Percentiles rank a stretch among this genome's conserved stretches.
Evolutionary conservation across 192 early-diverging fungal species (phyloP).

Genomic region (Gryganskiella cystojenkinii): DNA sequence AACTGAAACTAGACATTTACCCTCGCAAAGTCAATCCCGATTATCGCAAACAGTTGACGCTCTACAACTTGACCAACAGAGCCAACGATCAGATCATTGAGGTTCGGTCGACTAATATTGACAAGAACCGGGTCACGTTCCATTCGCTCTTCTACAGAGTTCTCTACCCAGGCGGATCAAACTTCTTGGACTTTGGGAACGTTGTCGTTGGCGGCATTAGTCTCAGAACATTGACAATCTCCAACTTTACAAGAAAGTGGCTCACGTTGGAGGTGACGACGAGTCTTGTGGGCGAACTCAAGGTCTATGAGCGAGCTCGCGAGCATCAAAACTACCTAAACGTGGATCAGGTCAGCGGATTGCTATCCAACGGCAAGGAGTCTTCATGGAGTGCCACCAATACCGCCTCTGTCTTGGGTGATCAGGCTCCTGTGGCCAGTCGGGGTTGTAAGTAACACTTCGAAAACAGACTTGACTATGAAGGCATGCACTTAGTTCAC

Average conservation of each 20-base stretch:
- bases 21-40: slow-evolving; percentile 98
- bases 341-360: background rate
- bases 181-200: slow-evolving; percentile 95
- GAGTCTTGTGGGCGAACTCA: slow-evolving; percentile 52
- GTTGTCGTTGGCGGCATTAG: slow-evolving; percentile 86
- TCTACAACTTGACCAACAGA: slow-evolving; percentile 90
- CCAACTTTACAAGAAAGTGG: slow-evolving; percentile 79
- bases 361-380: slow-evolving; percentile 8
- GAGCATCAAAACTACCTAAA: slow-evolving; percentile 35
- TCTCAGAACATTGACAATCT: slow-evolving; percentile 83
- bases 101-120: slow-evolving; percentile 93
- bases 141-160: slow-evolving; percentile 97
- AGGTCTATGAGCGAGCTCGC: slow-evolving; percentile 50
- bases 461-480: no score
- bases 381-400: background rate
- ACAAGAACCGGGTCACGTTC: slow-evolving; percentile 96
- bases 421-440: slow-evolving; percentile 8
- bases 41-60: slow-evolving; percentile 95
- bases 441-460: slow-evolving; percentile 12
- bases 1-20: slow-evolving; percentile 93
- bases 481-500: no score
- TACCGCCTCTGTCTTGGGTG: background rate
- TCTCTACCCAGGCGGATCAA: slow-evolving; percentile 84
- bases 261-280: slow-evolving; percentile 59
- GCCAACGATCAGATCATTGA: slow-evolving; percentile 92